These are phyloP conservation scores for Lathyrus sativus DNA, from an alignment of 306 rosid species.

Conservation along the genomic window DNA sequence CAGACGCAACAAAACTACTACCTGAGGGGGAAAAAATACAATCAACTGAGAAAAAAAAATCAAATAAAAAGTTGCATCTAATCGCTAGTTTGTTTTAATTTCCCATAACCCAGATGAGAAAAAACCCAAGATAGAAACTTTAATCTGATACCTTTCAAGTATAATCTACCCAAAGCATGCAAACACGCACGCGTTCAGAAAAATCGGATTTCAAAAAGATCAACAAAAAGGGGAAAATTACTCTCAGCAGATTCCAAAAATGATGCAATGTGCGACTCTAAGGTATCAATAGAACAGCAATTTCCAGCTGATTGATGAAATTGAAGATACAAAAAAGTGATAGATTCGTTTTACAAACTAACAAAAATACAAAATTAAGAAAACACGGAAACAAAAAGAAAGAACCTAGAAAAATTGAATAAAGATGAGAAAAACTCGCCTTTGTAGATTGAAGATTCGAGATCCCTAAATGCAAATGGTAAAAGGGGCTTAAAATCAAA, in stretches of 20 bases:
- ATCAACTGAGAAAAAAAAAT: not conserved
- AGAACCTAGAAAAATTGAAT: slow-evolving; percentile 1
- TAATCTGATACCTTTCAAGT: slow-evolving; percentile 8
- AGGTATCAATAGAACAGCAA: slow-evolving; percentile 29
- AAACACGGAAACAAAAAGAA: slow-evolving; percentile 9
- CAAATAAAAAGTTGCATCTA: not conserved
- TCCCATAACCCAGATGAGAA: slow-evolving; percentile 38
- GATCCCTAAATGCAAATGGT: slow-evolving; percentile 63
- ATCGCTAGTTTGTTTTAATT: slow-evolving; percentile 23
- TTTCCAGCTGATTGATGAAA: slow-evolving; percentile 31
- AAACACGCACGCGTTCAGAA: slow-evolving; percentile 19
- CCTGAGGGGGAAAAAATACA: not conserved
- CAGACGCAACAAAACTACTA: slow-evolving; percentile 3
- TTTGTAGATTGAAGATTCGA: slow-evolving; percentile 56
- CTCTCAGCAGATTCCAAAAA: slow-evolving; percentile 34
- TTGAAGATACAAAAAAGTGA: slow-evolving; percentile 34
- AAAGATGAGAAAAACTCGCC: slow-evolving; percentile 40
- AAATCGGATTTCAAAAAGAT: not conserved
- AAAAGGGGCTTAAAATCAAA: slow-evolving; percentile 51
- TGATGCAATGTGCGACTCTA: slow-evolving; percentile 41
- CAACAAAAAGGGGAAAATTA: slow-evolving; percentile 28
- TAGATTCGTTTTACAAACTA: slow-evolving; percentile 41
- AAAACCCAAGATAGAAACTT: slow-evolving; percentile 40
- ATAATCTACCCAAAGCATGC: slow-evolving; percentile 35
- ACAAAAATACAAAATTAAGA: slow-evolving; percentile 3